These are phyloP conservation scores for Aspergillus biplanus DNA, from an alignment of 495 filamentous ascomycete genomes.

Conservation along the genomic window DNA sequence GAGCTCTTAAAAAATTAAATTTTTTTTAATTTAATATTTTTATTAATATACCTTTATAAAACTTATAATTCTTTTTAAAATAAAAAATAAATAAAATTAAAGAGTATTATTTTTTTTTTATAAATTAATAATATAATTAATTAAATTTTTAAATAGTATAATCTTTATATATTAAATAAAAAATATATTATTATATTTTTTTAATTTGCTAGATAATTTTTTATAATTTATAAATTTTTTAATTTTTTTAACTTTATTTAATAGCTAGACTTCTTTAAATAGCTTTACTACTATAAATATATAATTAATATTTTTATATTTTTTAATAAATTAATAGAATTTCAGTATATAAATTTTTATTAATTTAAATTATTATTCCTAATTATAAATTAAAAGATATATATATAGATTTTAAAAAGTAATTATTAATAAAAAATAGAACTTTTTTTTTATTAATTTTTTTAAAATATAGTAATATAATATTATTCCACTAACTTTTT, in stretches of 20 bases:
- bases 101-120: constrained; percentile 10
- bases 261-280: constrained; percentile 2
- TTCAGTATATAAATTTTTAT: neutral
- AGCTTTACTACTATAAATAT: neutral
- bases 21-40: neutral
- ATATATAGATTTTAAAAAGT: neutral
- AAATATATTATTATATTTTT: constrained; percentile 3
- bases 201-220: neutral
- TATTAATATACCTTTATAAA: neutral
- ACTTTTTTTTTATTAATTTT: neutral
- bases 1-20: constrained; percentile 1
- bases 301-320: constrained; percentile 1
- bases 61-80: constrained; percentile 4
- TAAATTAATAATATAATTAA: constrained; percentile 5
- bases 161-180: neutral
- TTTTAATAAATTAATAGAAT: neutral
- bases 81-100: constrained; percentile 4
- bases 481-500: no score
- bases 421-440: neutral
- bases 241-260: neutral
- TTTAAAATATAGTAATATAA: no score
- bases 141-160: neutral
- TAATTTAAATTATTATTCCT: neutral
- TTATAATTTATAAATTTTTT: neutral
- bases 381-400: neutral